A percentile compares a stretch with the other conserved stretches of the same genome.
Evolutionary conservation across 2,329 filamentous ascomycete genomes (phyloP).

Genomic region (Monilinia laxa): DNA sequence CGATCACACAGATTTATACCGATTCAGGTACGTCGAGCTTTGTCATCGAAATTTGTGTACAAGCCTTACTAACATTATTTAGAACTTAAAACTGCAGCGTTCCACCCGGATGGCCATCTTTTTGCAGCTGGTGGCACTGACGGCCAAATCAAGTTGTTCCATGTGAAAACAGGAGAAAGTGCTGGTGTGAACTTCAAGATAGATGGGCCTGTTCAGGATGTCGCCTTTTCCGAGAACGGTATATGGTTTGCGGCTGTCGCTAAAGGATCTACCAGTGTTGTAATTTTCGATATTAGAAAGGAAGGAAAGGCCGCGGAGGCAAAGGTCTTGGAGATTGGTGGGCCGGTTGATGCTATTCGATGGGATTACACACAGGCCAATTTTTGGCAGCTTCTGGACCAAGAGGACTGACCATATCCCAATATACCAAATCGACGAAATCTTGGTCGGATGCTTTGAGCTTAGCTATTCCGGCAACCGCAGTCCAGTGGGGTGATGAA

Average conservation of each 20-base stretch:
- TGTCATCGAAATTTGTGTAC: background rate
- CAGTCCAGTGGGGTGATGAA: slow-evolving; percentile 73
- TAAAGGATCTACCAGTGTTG: slow-evolving; percentile 73
- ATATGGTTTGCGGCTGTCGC: slow-evolving; percentile 88
- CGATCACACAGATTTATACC: slow-evolving; percentile 75
- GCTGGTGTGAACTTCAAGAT: slow-evolving; percentile 69
- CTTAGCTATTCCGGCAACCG: slow-evolving; percentile 69
- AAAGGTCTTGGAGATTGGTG: slow-evolving; percentile 84
- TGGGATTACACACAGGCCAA: slow-evolving; percentile 97
- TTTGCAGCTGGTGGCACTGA: slow-evolving; percentile 79
- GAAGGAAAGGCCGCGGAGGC: slow-evolving; percentile 76
- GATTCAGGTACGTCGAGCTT: slow-evolving; percentile 65
- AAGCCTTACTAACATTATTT: background rate
- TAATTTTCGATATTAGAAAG: slow-evolving; percentile 90
- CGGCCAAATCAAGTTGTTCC: slow-evolving; percentile 84
- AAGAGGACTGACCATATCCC: slow-evolving; percentile 80
- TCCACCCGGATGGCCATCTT: slow-evolving; percentile 96
- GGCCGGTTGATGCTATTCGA: slow-evolving; percentile 68
- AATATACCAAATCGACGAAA: slow-evolving; percentile 85
- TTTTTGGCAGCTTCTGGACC: slow-evolving; percentile 82
- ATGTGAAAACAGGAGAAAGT: slow-evolving; percentile 74
- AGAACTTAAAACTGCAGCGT: slow-evolving; percentile 65
- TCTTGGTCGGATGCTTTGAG: slow-evolving; percentile 84
- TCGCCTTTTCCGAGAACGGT: slow-evolving; percentile 93
- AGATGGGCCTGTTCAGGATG: slow-evolving; percentile 67